These are phyloP conservation scores for Exobasidium cylindrosporum DNA, from an alignment of 1,284 basidiomycete genomes.

Conservation along the genomic window DNA sequence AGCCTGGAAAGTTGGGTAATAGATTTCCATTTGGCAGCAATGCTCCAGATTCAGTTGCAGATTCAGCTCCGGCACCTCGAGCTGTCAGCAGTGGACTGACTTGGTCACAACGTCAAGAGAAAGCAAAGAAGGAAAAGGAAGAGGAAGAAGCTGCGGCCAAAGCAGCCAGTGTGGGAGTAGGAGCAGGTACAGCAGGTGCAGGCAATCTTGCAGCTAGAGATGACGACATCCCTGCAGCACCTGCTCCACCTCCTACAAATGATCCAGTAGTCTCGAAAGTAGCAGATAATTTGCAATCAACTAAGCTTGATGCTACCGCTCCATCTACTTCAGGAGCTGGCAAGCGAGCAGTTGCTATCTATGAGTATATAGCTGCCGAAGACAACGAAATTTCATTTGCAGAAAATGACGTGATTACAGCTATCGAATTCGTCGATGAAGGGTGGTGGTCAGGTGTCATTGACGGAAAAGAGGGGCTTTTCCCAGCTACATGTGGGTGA, in stretches of 20 bases:
- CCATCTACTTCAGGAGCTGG: not conserved
- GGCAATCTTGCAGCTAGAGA: slow-evolving; percentile 2
- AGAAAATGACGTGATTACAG: slow-evolving; percentile 41
- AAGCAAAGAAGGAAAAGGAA: slow-evolving; percentile 42
- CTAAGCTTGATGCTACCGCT: slow-evolving; percentile 8
- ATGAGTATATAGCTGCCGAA: slow-evolving; percentile 49
- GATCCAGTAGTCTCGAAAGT: slow-evolving; percentile 12
- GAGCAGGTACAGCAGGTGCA: slow-evolving; percentile 14
- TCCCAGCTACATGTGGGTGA: slow-evolving; percentile 43
- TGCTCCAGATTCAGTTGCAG: slow-evolving; percentile 9
- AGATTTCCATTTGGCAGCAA: slow-evolving; percentile 45
- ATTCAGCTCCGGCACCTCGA: slow-evolving; percentile 24
- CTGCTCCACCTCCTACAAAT: slow-evolving; percentile 26
- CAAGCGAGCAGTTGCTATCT: slow-evolving; percentile 40
- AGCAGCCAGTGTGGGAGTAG: slow-evolving; percentile 7
- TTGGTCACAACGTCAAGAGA: slow-evolving; percentile 53
- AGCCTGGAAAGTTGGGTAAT: slow-evolving; percentile 50
- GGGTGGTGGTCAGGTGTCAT: slow-evolving; percentile 53
- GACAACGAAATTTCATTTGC: slow-evolving; percentile 49
- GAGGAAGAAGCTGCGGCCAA: slow-evolving; percentile 30
- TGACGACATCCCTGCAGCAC: slow-evolving; percentile 20
- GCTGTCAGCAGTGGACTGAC: slow-evolving; percentile 40
- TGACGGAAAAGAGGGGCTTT: slow-evolving; percentile 44
- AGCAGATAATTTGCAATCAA: slow-evolving; percentile 7
- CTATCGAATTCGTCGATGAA: slow-evolving; percentile 50